A percentile compares a stretch with the other conserved stretches of the same genome.
These are phyloP conservation scores for Pleurotus tuoliensis DNA, from an alignment of 768 basidiomycete genomes.

Conservation along the genomic window DNA sequence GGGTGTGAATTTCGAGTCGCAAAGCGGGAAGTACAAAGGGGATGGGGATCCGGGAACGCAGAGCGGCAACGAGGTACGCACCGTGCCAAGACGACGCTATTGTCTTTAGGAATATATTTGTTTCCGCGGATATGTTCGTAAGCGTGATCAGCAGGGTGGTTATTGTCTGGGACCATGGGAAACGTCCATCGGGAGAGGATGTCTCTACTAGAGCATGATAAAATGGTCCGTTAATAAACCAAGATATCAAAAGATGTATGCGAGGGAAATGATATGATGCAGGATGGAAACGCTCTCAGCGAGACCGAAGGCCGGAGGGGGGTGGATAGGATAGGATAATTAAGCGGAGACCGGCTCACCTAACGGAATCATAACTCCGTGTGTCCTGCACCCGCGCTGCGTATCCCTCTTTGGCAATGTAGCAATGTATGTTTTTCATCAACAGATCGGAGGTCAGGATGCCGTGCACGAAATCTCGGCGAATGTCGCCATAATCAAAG, in stretches of 20 bases:
- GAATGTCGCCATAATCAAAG: constrained; percentile 93
- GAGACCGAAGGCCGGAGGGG: too few relatives aligned
- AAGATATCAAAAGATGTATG: background rate
- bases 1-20: too few relatives aligned
- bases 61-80: constrained; percentile 26
- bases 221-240: background rate
- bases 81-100: constrained; percentile 81
- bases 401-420: constrained; percentile 84
- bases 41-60: background rate
- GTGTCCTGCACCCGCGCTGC: constrained; percentile 93
- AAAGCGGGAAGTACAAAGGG: too few relatives aligned
- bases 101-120: constrained; percentile 81
- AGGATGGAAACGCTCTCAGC: too few relatives aligned
- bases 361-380: constrained; percentile 84
- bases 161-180: constrained; percentile 93
- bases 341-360: constrained; percentile 38
- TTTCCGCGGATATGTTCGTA: constrained; percentile 90
- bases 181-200: constrained; percentile 93
- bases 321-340: background rate
- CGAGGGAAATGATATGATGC: too few relatives aligned
- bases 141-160: constrained; percentile 74
- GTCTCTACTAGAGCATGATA: constrained; percentile 62
- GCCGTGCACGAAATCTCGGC: constrained; percentile 91
- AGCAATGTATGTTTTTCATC: constrained; percentile 92
- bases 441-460: constrained; percentile 91